These are phyloP conservation scores for Trichoderma sp. DNA, from an alignment of 2,329 filamentous ascomycete species.

Conservation along the genomic window DNA sequence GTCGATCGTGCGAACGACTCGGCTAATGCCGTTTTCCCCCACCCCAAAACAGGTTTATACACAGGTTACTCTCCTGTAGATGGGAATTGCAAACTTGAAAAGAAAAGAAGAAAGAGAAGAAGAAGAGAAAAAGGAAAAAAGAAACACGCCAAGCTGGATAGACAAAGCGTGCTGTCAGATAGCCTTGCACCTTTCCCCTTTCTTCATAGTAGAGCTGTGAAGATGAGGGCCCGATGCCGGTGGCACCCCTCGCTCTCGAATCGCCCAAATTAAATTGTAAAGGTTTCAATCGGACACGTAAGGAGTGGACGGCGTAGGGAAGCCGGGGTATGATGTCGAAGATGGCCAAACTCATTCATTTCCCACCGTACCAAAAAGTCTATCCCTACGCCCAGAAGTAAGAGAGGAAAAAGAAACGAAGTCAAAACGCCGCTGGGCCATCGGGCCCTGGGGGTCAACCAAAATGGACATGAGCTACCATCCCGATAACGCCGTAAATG, in stretches of 20 bases:
- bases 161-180: conserved; percentile 7
- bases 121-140: neutral
- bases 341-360: conserved; percentile 29
- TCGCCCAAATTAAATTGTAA: conserved; percentile 37
- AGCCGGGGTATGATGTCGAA: conserved; percentile 28
- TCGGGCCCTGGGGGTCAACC: conserved; percentile 38
- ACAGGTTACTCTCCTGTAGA: conserved; percentile 22
- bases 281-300: conserved; percentile 37
- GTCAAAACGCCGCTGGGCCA: conserved; percentile 44
- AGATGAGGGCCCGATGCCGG: conserved; percentile 20
- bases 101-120: conserved; percentile 1
- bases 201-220: conserved; percentile 13
- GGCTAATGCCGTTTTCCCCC: conserved; percentile 17
- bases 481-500: conserved; percentile 50
- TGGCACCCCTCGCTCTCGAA: conserved; percentile 31
- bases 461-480: conserved; percentile 44
- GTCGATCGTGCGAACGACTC: conserved; percentile 6
- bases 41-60: conserved; percentile 24
- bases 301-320: conserved; percentile 48
- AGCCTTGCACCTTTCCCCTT: conserved; percentile 13
- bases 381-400: conserved; percentile 44
- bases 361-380: conserved; percentile 33
- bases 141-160: conserved; percentile 19
- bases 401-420: conserved; percentile 36
- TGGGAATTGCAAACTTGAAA: conserved; percentile 20